These are phyloP conservation scores for Saturnispora silvae DNA, from an alignment of 805 yeast species.

Conservation along the genomic window DNA sequence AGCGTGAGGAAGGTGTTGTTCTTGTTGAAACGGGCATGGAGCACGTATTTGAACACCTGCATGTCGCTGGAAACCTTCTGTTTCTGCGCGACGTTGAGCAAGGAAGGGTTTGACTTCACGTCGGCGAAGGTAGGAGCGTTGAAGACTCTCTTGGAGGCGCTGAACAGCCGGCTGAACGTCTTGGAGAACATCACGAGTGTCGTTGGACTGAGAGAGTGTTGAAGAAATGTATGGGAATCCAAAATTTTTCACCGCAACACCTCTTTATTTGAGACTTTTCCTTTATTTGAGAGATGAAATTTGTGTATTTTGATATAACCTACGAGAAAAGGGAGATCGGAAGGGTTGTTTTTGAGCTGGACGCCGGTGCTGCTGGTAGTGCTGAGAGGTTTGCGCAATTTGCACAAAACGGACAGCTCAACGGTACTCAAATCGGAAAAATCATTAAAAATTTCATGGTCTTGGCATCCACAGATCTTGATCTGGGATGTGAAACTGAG, in stretches of 20 bases:
- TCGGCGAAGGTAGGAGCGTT: conserved; percentile 21
- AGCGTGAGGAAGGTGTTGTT: conserved; percentile 79
- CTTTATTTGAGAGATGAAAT: not conserved
- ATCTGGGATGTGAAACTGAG: conserved; percentile 36
- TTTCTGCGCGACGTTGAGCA: conserved; percentile 3
- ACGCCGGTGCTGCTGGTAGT: conserved; percentile 41
- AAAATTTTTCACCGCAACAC: not conserved
- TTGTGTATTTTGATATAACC: conserved; percentile 28
- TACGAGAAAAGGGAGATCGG: conserved; percentile 37
- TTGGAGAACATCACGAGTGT: conserved; percentile 2
- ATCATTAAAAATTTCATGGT: conserved; percentile 60
- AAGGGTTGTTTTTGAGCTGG: conserved; percentile 50
- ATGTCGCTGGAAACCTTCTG: conserved; percentile 14
- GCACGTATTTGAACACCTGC: conserved; percentile 48
- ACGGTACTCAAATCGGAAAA: conserved; percentile 45
- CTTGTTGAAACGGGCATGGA: conserved; percentile 67
- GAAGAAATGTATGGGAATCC: not conserved
- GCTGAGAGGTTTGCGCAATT: conserved; percentile 43
- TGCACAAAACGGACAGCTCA: conserved; percentile 30
- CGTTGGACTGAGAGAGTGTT: not conserved
- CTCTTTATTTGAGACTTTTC: not conserved
- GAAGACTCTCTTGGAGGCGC: not conserved
- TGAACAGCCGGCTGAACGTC: conserved; percentile 7
- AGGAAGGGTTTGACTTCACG: conserved; percentile 14
- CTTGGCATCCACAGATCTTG: conserved; percentile 38